phyloP scores from a whole-genome alignment of 768 basidiomycete species.

The Gymnopilus junonius region DNA sequence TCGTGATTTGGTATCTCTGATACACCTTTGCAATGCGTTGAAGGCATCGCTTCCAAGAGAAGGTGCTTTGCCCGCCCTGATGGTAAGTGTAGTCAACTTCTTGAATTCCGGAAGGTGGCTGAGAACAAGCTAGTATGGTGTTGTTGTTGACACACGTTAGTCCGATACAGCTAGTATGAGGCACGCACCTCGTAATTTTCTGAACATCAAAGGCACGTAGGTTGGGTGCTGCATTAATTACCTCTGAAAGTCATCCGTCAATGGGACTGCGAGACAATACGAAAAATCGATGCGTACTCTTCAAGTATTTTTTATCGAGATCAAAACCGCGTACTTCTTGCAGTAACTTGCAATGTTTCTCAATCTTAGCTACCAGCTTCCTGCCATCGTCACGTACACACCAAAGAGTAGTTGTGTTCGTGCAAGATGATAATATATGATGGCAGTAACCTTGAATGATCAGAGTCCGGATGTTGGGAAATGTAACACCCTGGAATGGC shows the following conservation, averaged over 20 bases:
- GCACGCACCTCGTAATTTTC: background rate
- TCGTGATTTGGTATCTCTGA: background rate
- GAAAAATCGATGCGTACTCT: constrained; percentile 15
- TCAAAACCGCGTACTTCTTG: constrained; percentile 28
- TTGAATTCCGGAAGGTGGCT: constrained; percentile 7
- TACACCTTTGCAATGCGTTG: background rate
- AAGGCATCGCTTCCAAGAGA: no score
- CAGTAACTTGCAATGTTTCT: constrained; percentile 24
- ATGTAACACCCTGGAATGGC: constrained; percentile 21
- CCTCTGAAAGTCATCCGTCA: background rate
- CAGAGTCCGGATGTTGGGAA: constrained; percentile 29
- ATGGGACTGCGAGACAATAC: background rate
- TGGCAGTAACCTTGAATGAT: constrained; percentile 34
- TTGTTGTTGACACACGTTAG: background rate
- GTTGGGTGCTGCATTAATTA: constrained; percentile 21
- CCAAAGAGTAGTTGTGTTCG: constrained; percentile 25
- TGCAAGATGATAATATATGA: constrained; percentile 33
- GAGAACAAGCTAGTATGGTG: background rate
- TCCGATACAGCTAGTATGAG: no score
- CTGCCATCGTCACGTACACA: constrained; percentile 26
- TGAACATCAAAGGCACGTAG: constrained; percentile 18
- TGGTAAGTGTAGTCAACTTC: constrained; percentile 8
- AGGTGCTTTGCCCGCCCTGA: background rate
- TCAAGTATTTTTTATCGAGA: constrained; percentile 18
- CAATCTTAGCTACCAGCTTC: constrained; percentile 30